Evolutionary conservation across 1,284 basidiomycete species (phyloP), one percentile per base, ranked within the genome.

Genomic region (Rhizopogon parksii): DNA sequence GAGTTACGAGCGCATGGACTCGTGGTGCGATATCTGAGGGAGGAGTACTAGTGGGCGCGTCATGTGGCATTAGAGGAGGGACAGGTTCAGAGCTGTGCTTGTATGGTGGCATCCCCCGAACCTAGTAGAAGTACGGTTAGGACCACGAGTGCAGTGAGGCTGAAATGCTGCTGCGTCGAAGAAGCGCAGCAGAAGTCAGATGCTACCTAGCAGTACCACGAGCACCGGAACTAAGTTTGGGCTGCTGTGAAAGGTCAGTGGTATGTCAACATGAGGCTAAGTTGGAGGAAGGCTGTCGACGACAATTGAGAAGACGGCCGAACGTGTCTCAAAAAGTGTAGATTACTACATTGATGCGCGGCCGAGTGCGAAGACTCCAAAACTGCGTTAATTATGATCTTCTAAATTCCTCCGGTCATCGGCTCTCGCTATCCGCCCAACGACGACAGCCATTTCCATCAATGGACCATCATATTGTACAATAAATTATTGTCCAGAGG

Each of bases 271-370:
- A 32, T 32, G 32, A 32, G 32, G 30, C 30, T 32, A 32, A 12
- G 30, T 12, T 32, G 9, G 32, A 32, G 4, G 11, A 12, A 32
- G 3, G 4, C 4, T 9, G 12, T 32, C 32, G 1, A 32, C 11
- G 32, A 32, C 11, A 32, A 24, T 24, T 24, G 21, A 9, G 35
- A 53, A 35, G 57, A 39, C 7, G 25, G 15, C 27, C 39, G 49
- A 19, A 36, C 9, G 38, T 15, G 38, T 48, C 47, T 46, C 47
- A 39, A 45, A 52, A 36, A 51, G 40, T 39, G 32, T 51, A 51
- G 30, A 50, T 51, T 51, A 3, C 3, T 15, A 27, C 14, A 9
- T 40, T 40, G 39, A 15, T 25, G 32, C 32, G 21, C 21, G 21
- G 21, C 6, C 21, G 21, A 24, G 21, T 24, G 21, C 11, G 11